Conservation (phyloP, 1,139 yeast species). For the Yamadazyma spencermartinsiae region DNA sequence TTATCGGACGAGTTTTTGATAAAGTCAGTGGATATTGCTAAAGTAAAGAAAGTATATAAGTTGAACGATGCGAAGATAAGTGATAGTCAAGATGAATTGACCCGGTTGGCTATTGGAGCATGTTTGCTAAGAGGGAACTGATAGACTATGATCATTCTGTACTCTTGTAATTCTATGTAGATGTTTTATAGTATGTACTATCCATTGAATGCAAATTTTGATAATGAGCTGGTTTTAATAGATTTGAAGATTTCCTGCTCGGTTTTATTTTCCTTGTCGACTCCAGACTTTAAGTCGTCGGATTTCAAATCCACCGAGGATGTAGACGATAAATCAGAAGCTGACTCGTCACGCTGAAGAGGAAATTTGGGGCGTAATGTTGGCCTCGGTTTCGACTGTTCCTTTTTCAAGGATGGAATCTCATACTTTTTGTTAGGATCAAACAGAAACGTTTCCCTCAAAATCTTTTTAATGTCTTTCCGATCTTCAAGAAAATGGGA, state of each 20-base stretch:
- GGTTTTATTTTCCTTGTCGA: background rate
- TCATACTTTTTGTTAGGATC: constrained; percentile 7
- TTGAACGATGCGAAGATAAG: constrained; percentile 31
- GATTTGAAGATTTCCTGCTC: background rate
- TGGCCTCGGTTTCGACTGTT: background rate
- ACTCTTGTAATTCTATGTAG: background rate
- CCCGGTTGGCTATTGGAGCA: constrained; percentile 41
- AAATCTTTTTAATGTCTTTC: constrained; percentile 19
- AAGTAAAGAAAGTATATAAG: constrained; percentile 41
- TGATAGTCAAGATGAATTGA: constrained; percentile 24
- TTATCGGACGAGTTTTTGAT: constrained; percentile 28
- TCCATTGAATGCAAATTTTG: constrained; percentile 19
- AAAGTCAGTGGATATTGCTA: constrained; percentile 25
- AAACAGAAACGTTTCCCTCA: constrained; percentile 32
- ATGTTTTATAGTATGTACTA: background rate
- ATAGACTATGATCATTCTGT: constrained; percentile 14
- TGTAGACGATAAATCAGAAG: constrained; percentile 4
- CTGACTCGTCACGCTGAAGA: background rate
- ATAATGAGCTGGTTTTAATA: constrained; percentile 10
- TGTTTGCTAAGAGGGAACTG: constrained; percentile 36
- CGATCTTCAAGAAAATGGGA: constrained; percentile 7
- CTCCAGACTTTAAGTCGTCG: constrained; percentile 9
- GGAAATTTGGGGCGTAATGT: background rate
- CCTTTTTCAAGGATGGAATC: constrained; percentile 1
- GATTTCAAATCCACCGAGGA: constrained; percentile 13